Evolutionary conservation across 2,329 filamentous ascomycete species (phyloP).

Genomic region (Aspergillus versicolor): DNA sequence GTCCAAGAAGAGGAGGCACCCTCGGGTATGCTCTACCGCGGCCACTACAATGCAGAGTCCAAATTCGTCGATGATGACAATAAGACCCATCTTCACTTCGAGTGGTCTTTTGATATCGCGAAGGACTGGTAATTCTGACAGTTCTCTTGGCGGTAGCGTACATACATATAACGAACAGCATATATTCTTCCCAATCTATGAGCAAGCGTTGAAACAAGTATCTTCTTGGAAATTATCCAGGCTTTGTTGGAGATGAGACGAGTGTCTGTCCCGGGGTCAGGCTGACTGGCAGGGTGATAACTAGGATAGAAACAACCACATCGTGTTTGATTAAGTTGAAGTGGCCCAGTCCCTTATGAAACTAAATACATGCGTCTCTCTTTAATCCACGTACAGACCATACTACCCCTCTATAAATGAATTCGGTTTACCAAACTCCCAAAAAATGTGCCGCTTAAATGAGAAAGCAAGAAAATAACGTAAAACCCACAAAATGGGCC

Average conservation of each 20-base stretch:
- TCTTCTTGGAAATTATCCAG: slow-evolving; percentile 12
- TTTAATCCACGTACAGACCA: slow-evolving; percentile 16
- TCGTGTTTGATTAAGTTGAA: not conserved
- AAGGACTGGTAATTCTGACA: slow-evolving; percentile 72
- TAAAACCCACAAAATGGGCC: slow-evolving; percentile 11
- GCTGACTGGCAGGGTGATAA: not conserved
- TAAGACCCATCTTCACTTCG: slow-evolving; percentile 83
- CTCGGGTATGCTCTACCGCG: slow-evolving; percentile 83
- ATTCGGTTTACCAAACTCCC: slow-evolving; percentile 30
- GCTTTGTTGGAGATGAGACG: not conserved
- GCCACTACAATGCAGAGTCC: slow-evolving; percentile 84
- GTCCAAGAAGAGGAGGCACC: slow-evolving; percentile 92
- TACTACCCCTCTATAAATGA: slow-evolving; percentile 28
- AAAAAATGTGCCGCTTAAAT: slow-evolving; percentile 14
- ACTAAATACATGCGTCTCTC: slow-evolving; percentile 14
- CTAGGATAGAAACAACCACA: not conserved
- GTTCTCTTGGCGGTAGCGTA: not conserved
- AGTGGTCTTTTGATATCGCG: slow-evolving; percentile 94
- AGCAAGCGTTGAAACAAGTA: slow-evolving; percentile 28
- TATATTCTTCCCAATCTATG: slow-evolving; percentile 27
- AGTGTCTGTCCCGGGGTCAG: not conserved
- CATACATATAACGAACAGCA: slow-evolving; percentile 20
- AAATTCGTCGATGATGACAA: slow-evolving; percentile 96
- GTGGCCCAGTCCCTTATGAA: not conserved
- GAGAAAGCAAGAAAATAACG: slow-evolving; percentile 17